Evolutionary conservation across 192 early-diverging fungal genomes (phyloP).

Genomic region (Jimgerdemannia lactiflua): DNA sequence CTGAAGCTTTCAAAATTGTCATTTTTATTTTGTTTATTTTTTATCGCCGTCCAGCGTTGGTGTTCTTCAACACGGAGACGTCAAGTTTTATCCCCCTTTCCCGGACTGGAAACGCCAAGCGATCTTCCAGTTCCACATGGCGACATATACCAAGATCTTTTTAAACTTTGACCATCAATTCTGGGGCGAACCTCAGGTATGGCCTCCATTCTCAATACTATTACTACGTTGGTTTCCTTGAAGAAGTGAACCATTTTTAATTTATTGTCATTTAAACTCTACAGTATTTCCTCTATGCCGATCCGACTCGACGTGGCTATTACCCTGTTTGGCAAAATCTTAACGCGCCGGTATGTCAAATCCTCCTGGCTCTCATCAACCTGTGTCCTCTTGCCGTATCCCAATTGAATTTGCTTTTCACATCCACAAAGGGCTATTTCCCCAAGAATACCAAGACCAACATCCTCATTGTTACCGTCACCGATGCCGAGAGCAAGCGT

Average conservation of each 20-base stretch:
- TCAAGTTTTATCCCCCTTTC: slow-evolving; percentile 28
- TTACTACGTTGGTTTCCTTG: too few relatives aligned
- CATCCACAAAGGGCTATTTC: slow-evolving; percentile 14
- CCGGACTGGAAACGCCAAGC: slow-evolving; percentile 39
- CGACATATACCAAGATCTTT: slow-evolving; percentile 38
- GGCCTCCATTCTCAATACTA: background rate
- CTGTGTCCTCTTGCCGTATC: too few relatives aligned
- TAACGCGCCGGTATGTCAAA: slow-evolving; percentile 1
- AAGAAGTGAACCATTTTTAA: too few relatives aligned
- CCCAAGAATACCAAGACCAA: slow-evolving; percentile 18
- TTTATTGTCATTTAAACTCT: too few relatives aligned
- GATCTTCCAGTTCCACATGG: slow-evolving; percentile 34
- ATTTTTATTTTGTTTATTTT: background rate
- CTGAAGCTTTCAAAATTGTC: too few relatives aligned
- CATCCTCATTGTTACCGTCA: slow-evolving; percentile 30
- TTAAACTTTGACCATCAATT: slow-evolving; percentile 30
- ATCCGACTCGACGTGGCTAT: slow-evolving; percentile 22
- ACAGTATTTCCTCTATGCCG: slow-evolving; percentile 25
- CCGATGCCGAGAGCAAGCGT: slow-evolving; percentile 21
- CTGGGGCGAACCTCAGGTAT: slow-evolving; percentile 36
- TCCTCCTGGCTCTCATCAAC: too few relatives aligned
- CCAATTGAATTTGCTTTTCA: too few relatives aligned
- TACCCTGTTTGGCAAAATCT: slow-evolving; percentile 30
- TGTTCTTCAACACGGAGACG: slow-evolving; percentile 28
- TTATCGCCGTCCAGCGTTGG: slow-evolving; percentile 14